These are phyloP conservation scores for Xylaria polymorpha DNA, from an alignment of 2,329 filamentous ascomycete genomes.

Conservation along the genomic window DNA sequence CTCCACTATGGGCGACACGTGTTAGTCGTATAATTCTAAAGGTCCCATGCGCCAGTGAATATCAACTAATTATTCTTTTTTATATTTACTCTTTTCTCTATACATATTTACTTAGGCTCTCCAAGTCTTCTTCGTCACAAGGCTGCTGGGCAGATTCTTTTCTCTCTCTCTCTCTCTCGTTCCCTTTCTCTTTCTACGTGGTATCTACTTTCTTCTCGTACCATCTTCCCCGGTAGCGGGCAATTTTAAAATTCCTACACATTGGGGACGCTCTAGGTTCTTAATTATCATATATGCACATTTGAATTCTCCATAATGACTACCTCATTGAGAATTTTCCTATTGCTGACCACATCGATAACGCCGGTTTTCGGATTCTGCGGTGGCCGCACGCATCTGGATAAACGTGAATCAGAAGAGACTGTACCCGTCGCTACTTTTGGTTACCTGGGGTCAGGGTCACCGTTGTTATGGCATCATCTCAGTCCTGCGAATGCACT, in stretches of 20 bases:
- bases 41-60: neutral
- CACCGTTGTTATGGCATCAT: conserved; percentile 51
- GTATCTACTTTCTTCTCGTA: neutral
- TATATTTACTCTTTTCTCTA: neutral
- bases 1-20: neutral
- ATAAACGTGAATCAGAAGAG: conserved; percentile 45
- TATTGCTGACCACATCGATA: conserved; percentile 45
- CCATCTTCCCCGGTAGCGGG: neutral
- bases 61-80: neutral
- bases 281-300: neutral
- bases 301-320: conserved; percentile 35
- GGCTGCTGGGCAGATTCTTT: conserved; percentile 19
- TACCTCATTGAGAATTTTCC: conserved; percentile 36
- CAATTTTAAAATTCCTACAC: neutral
- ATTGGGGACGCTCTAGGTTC: neutral
- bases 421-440: conserved; percentile 50
- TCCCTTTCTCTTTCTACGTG: no score
- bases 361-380: conserved; percentile 47
- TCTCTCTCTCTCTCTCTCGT: neutral
- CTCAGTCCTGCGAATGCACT: conserved; percentile 56
- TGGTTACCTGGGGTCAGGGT: conserved; percentile 43
- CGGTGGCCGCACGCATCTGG: conserved; percentile 48
- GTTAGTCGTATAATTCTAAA: conserved; percentile 13
- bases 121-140: neutral
- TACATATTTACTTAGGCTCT: neutral